Evolutionary conservation across 345 rosid species (phyloP), one percentile per base, ranked within the genome.

Genomic region (Rhizophora apiculata): DNA sequence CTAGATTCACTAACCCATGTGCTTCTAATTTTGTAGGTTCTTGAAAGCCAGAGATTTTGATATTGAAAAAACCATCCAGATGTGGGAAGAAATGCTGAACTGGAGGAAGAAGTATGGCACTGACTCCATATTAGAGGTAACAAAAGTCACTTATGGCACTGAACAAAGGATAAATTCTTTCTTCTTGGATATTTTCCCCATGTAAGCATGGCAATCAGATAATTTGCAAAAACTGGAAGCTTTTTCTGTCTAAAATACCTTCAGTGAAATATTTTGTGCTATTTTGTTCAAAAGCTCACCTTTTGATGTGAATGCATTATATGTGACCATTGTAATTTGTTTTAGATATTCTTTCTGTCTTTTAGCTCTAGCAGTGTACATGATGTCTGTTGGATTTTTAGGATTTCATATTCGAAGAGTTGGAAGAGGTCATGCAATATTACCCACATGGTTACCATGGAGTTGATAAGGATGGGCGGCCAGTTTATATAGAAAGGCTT

Each of bases 391-490:
- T 64, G 30, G 43, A 64, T 29, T 48, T 56, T 48, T 74, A 94
- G 99, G 99, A 92, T 86, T 92, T 91, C 74, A 86, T 84, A 69
- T 95, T 92, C 70, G 85, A 92, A 66, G 99, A 95, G 85, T 79
- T 87, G 76, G 99, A 92, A 62, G 92, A 89, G 80, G 96, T 95
- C 75, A 77, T 90, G 85, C 96, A 85, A 73, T 81, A 87, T 80
- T 95, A 95, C 76, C 97, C 99, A 57, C 96, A 92, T 68, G 97
- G 97, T 31, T 95, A 95, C 81, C 99, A 95, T 76, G 97, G 99
- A 69, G 96, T 90, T 72, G 99, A 95, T 73, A 95, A 83, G 81
- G 97, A 92, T 77, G 99, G 99, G 62, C 85, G 97, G 55, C 99
- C 99, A 27, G 81, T 95, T 64, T 95, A 95, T 77, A 92, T 95